Percentiles rank a stretch among this genome's conserved stretches.
Evolutionary conservation across 495 filamentous ascomycete species (phyloP).

Genomic region (Tuber microsphaerosporum): DNA sequence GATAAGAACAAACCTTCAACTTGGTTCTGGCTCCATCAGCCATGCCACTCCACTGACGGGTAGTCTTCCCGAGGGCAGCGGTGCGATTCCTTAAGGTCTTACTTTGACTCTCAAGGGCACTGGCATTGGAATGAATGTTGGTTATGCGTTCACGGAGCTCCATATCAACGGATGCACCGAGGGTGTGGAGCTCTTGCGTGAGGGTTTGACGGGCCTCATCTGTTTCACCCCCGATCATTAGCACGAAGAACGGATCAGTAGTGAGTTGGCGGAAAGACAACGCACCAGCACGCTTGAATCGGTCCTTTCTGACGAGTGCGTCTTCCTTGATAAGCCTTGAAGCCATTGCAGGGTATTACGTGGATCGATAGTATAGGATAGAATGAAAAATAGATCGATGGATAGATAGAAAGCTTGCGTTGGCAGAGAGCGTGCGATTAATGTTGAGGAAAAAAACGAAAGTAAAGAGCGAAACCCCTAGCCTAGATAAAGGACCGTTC

Average conservation of each 20-base stretch:
- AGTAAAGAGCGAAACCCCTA: conserved; percentile 26
- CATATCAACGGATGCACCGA: conserved; percentile 60
- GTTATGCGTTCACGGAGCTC: conserved; percentile 65
- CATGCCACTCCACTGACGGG: conserved; percentile 60
- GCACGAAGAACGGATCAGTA: conserved; percentile 5
- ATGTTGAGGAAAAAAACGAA: conserved; percentile 18
- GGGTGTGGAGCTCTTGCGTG: conserved; percentile 35
- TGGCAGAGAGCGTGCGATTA: conserved; percentile 28
- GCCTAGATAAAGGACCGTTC: conserved; percentile 35
- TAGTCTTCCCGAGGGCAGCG: conserved; percentile 61
- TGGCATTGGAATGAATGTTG: conserved; percentile 67
- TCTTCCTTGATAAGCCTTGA: conserved; percentile 42
- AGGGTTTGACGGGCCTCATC: conserved; percentile 40
- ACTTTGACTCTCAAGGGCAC: conserved; percentile 65
- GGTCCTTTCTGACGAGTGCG: conserved; percentile 39
- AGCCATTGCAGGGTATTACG: conserved; percentile 39
- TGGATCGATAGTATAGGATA: conserved; percentile 17
- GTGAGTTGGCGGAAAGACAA: conserved; percentile 12
- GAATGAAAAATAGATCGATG: conserved; percentile 11
- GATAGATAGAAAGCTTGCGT: conserved; percentile 10
- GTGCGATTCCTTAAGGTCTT: conserved; percentile 59
- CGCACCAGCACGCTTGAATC: conserved; percentile 41
- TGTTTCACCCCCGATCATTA: conserved; percentile 17
- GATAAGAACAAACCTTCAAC: conserved; percentile 52
- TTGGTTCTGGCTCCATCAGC: conserved; percentile 61